Base-by-base conservation (phyloP, 305 asterid species). In the Fraxinus platypoda region DNA sequence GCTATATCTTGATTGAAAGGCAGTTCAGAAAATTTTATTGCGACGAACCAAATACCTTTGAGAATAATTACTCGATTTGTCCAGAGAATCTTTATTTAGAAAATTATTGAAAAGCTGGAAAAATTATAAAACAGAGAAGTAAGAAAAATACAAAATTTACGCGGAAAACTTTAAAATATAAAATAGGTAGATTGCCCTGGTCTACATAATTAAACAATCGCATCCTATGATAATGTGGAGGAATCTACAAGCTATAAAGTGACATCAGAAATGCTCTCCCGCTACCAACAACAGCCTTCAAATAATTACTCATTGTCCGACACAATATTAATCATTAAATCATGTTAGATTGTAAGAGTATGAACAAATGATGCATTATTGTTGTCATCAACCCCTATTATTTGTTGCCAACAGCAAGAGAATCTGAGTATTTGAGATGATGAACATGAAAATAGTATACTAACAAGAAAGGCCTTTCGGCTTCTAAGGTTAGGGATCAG, bases 401-500 rank as follows among this genome's bases (percentile, higher is more conserved):
- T 57, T 57, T 59, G 71, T 59, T 59, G 21, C 71, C 12, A 54
- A 54, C 25, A 17, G 64, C 21, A n/a, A 54, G 64, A 54, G 25
- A 54, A 54, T 54, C 64, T 6, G 9, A n/a, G 64, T 54, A 6
- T 5, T 54, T 19, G 30, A 59, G 70, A 59, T 59, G 70, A 19
- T 19, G 28, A 21, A 54, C 25, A 6, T 54, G 64, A 54, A 54
- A 54, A 54, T 15, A 52, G 23, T 3, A n/a, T 57, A 21, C 25
- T 21, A 21, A 62, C 30, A 21, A 21, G 5, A 23, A 62, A 23
- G 13, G 31, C 71, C 33, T 62, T 62, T 54, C 6, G 71, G 81
- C 38, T 78, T 28, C 28, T 59, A 78, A 38, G 77, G 13, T 82
- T 85, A 81, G 86, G 74, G 43, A 76, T 82, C 30, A 41, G 68